These are phyloP conservation scores for Fusarium sp. DNA, from an alignment of 2,329 filamentous ascomycete genomes.

Conservation along the genomic window DNA sequence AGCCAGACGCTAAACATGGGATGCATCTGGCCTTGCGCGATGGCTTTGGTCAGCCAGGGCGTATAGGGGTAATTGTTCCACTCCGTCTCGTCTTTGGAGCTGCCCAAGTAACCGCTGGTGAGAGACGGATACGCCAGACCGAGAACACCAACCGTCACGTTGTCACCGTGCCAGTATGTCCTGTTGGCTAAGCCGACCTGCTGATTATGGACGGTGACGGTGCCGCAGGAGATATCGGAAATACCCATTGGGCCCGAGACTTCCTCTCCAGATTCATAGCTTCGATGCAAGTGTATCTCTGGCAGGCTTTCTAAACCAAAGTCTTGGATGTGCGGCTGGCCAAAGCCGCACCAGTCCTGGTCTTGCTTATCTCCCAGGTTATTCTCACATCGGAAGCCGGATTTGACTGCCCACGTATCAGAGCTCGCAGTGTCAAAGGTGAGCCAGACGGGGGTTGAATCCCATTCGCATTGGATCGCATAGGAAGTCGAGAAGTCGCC, in stretches of 20 bases:
- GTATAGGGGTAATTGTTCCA: conserved; percentile 58
- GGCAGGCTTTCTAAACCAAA: conserved; percentile 56
- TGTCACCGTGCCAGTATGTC: conserved; percentile 65
- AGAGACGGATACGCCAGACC: conserved; percentile 64
- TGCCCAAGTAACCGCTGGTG: conserved; percentile 61
- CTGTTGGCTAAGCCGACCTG: conserved; percentile 62
- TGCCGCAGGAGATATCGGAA: conserved; percentile 60
- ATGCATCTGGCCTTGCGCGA: conserved; percentile 59
- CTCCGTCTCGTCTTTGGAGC: conserved; percentile 52
- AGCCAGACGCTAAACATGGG: conserved; percentile 63
- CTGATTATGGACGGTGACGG: conserved; percentile 58
- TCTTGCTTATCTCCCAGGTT: conserved; percentile 47
- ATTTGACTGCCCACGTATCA: conserved; percentile 62
- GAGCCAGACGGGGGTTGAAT: conserved; percentile 54
- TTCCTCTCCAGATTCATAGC: conserved; percentile 63
- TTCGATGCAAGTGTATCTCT: conserved; percentile 59
- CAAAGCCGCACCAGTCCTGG: conserved; percentile 56
- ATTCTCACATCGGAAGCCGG: conserved; percentile 58
- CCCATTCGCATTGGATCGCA: conserved; percentile 56
- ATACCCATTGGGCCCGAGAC: conserved; percentile 61
- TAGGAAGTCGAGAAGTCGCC: conserved; percentile 57
- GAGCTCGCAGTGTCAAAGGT: conserved; percentile 65
- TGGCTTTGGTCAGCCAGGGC: conserved; percentile 62
- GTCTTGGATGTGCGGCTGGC: conserved; percentile 51
- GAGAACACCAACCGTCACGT: conserved; percentile 63